phyloP scores from a whole-genome alignment of 257 asterid species.

The Penstemon newberryi region DNA sequence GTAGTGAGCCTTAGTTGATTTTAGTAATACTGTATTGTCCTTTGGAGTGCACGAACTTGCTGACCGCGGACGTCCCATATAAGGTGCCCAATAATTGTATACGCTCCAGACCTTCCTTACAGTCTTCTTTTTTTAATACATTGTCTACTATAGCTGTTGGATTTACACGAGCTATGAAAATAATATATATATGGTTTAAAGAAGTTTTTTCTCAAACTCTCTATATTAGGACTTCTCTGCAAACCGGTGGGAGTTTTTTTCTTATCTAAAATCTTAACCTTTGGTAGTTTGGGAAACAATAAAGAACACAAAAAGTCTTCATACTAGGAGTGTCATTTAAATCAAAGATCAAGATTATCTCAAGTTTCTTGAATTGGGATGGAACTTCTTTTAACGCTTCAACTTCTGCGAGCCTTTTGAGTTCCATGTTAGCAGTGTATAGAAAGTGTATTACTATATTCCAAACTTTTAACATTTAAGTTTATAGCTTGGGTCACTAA shows the following conservation, averaged over 20 bases:
- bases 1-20: slow-evolving; percentile 1
- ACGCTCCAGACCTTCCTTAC: slow-evolving; percentile 8
- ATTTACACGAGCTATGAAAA: slow-evolving; percentile 1
- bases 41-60: neutral
- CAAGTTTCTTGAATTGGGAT: too few species aligned
- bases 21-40: neutral
- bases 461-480: neutral
- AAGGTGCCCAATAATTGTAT: neutral
- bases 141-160: slow-evolving; percentile 11
- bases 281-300: neutral
- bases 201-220: neutral
- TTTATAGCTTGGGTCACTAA: too few species aligned
- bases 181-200: slow-evolving; percentile 5
- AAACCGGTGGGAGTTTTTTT: neutral
- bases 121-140: neutral
- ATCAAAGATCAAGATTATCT: neutral
- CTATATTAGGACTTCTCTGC: neutral
- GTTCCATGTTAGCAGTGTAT: too few species aligned
- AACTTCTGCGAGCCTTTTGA: too few species aligned
- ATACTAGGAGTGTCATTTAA: slow-evolving; percentile 9
- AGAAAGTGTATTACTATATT: too few species aligned
- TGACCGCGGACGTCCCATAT: neutral
- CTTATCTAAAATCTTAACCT: neutral
- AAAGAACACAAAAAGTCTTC: slow-evolving; percentile 8
- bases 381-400: too few species aligned